Conservation (phyloP, 768 basidiomycete genomes). For the Tephrocybe sp. region DNA sequence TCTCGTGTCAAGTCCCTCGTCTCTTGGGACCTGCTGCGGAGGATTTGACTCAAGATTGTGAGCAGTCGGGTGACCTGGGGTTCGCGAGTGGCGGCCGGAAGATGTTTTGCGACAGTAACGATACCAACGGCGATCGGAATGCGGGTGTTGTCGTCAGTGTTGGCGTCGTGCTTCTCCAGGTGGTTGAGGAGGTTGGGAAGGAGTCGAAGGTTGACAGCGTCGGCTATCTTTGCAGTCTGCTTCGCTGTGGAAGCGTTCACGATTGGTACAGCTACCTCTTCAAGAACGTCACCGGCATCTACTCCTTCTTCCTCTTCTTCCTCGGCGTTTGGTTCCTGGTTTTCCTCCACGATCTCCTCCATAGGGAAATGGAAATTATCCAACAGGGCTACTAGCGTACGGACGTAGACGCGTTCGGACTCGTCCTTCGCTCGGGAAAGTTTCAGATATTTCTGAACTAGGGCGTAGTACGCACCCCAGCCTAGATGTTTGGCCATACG, state of each 20-base stretch:
- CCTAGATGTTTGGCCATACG: constrained; percentile 71
- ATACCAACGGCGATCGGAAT: constrained; percentile 90
- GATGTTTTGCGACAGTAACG: constrained; percentile 76
- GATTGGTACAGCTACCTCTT: neutral
- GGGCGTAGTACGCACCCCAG: constrained; percentile 82
- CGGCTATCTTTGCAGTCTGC: constrained; percentile 51
- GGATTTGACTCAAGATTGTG: constrained; percentile 83
- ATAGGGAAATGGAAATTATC: constrained; percentile 93
- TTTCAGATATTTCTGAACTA: constrained; percentile 82
- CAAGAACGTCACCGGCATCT: constrained; percentile 8
- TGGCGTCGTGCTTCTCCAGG: constrained; percentile 76
- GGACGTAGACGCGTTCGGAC: constrained; percentile 79
- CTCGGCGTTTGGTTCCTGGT: constrained; percentile 29
- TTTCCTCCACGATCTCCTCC: constrained; percentile 50
- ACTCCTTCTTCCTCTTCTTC: constrained; percentile 30
- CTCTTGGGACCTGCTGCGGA: constrained; percentile 94
- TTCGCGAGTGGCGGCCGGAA: constrained; percentile 64
- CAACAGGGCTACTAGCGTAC: constrained; percentile 79
- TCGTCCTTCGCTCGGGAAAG: constrained; percentile 65
- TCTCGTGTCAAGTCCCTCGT: constrained; percentile 86
- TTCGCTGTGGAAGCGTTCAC: constrained; percentile 1
- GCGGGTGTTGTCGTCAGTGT: constrained; percentile 80
- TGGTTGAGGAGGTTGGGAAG: constrained; percentile 80
- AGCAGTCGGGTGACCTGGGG: constrained; percentile 74
- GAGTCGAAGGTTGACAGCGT: constrained; percentile 73